A percentile compares a stretch with the other conserved stretches of the same genome.
phyloP scores from a whole-genome alignment of 1,139 yeast genomes.

The Pichia sp. region DNA sequence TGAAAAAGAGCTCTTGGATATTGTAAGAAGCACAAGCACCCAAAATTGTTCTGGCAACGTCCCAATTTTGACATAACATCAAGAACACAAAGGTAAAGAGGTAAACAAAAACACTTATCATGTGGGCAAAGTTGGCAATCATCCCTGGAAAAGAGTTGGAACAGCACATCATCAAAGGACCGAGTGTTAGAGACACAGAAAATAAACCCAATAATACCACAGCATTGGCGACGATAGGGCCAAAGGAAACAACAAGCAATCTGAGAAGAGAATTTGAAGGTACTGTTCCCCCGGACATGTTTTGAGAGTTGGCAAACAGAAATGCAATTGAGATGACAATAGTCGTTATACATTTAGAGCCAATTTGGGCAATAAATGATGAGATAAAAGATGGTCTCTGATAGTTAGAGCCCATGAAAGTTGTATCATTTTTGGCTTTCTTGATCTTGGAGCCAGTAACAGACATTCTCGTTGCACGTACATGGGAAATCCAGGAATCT shows the following conservation, averaged over 20 bases:
- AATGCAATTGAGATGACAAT: constrained; percentile 33
- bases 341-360: constrained; percentile 29
- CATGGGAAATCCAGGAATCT: constrained; percentile 38
- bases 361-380: constrained; percentile 29
- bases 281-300: constrained; percentile 26
- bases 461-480: constrained; percentile 34
- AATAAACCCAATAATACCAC: constrained; percentile 34
- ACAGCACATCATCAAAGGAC: constrained; percentile 38
- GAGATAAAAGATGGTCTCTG: constrained; percentile 35
- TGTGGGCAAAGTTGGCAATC: constrained; percentile 39
- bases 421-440: constrained; percentile 19
- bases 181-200: constrained; percentile 35
- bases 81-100: constrained; percentile 41
- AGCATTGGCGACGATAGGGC: constrained; percentile 43
- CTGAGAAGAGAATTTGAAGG: constrained; percentile 35
- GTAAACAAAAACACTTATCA: constrained; percentile 37
- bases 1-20: constrained; percentile 41
- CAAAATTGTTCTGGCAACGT: constrained; percentile 39
- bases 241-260: constrained; percentile 35
- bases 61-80: constrained; percentile 49
- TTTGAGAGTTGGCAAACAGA: constrained; percentile 40
- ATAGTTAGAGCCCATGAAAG: constrained; percentile 28
- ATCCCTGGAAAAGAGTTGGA: constrained; percentile 36
- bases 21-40: constrained; percentile 38
- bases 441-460: constrained; percentile 38